Conservation (phyloP, 2,329 filamentous ascomycete genomes). For the Nemania bipapillata region DNA sequence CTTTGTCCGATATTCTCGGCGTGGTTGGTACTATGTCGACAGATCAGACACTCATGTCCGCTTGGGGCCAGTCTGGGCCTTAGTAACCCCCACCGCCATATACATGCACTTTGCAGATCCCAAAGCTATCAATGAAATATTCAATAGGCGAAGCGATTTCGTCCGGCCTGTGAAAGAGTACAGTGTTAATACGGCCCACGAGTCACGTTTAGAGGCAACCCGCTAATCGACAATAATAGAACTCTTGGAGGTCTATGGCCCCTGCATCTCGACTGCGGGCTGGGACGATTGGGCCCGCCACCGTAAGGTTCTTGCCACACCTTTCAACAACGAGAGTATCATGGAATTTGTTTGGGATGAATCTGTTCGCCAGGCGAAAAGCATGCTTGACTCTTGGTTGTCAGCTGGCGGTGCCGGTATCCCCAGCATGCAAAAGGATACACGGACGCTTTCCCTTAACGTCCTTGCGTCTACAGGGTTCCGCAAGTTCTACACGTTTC, state of each 20-base stretch:
- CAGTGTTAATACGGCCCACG: conserved; percentile 27
- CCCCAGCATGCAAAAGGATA: conserved; percentile 40
- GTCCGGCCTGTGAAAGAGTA: conserved; percentile 39
- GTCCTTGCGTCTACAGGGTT: conserved; percentile 47
- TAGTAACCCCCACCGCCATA: conserved; percentile 41
- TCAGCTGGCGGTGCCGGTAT: conserved; percentile 25
- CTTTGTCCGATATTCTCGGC: conserved; percentile 44
- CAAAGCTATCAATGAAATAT: conserved; percentile 42
- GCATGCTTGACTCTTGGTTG: conserved; percentile 43
- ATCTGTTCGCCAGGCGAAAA: conserved; percentile 28
- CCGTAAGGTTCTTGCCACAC: conserved; percentile 44
- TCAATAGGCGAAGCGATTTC: conserved; percentile 42
- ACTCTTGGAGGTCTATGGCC: conserved; percentile 47
- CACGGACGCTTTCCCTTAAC: conserved; percentile 47
- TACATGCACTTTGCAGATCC: conserved; percentile 44
- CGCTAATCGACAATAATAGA: background rate
- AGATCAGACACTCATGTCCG: conserved; percentile 28
- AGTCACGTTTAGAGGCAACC: background rate
- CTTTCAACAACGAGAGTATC: conserved; percentile 49
- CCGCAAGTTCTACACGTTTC: conserved; percentile 43
- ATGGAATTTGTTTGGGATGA: conserved; percentile 50
- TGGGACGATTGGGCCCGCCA: conserved; percentile 50
- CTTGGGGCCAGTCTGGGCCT: conserved; percentile 45
- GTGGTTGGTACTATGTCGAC: conserved; percentile 43
- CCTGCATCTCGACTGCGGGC: conserved; percentile 46